Evolutionary conservation across 2,329 filamentous ascomycete genomes (phyloP).

Genomic region (Pseudopyricularia cyperi): DNA sequence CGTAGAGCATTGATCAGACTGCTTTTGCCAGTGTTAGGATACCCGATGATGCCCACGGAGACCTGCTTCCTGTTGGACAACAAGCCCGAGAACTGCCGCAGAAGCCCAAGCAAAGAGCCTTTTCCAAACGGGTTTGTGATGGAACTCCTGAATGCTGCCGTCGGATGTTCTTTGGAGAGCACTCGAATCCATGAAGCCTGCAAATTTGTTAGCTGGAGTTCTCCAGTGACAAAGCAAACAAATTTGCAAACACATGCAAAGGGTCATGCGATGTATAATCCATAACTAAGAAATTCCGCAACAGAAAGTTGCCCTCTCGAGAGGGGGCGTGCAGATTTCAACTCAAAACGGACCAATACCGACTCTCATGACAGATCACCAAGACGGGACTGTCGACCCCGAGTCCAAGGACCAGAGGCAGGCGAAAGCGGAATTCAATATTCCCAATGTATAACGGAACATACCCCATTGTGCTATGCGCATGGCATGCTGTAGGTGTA

Average conservation of each 20-base stretch:
- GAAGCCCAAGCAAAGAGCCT: constrained; percentile 79
- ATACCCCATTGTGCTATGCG: constrained; percentile 50
- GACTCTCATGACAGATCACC: constrained; percentile 63
- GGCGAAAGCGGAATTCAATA: constrained; percentile 61
- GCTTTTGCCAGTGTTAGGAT: constrained; percentile 91
- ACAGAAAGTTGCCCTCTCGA: constrained; percentile 40
- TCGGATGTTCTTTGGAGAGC: constrained; percentile 84
- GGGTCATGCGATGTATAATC: constrained; percentile 53
- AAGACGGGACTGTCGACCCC: constrained; percentile 79
- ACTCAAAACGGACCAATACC: constrained; percentile 90
- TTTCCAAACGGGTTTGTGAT: constrained; percentile 97
- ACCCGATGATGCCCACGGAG: constrained; percentile 67
- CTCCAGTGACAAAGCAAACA: constrained; percentile 4
- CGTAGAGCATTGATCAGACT: constrained; percentile 94
- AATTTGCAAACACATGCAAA: constrained; percentile 14
- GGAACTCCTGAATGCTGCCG: constrained; percentile 84
- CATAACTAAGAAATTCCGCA: constrained; percentile 91
- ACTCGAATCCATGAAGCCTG: constrained; percentile 87
- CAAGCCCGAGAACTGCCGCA: constrained; percentile 83
- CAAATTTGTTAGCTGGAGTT: constrained; percentile 16
- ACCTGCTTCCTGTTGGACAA: constrained; percentile 91
- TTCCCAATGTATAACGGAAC: constrained; percentile 99
- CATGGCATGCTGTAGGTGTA: constrained; percentile 49
- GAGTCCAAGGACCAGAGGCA: constrained; percentile 49
- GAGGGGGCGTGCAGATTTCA: constrained; percentile 67